Conservation (phyloP, 1,284 basidiomycete species). For the Malassezia yamatoensis region DNA sequence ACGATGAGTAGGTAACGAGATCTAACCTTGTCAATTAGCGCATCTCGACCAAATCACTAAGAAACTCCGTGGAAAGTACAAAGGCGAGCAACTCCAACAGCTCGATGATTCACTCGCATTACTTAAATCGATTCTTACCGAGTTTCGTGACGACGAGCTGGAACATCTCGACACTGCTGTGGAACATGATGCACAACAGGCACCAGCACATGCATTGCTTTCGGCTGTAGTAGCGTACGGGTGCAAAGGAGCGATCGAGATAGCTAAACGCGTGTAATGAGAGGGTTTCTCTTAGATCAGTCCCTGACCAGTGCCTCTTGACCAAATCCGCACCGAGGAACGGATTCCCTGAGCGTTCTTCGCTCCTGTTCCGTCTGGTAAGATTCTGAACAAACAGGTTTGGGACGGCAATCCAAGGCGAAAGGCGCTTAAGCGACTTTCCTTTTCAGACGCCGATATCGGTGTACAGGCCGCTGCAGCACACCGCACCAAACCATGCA, state of each 20-base stretch:
- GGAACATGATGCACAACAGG: slow-evolving; percentile 75
- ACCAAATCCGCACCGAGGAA: slow-evolving; percentile 9
- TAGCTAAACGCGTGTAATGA: slow-evolving; percentile 65
- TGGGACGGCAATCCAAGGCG: slow-evolving; percentile 4
- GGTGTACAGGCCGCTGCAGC: background rate
- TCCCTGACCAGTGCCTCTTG: slow-evolving; percentile 9
- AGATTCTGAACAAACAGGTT: slow-evolving; percentile 9
- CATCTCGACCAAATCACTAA: slow-evolving; percentile 24
- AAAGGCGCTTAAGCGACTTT: background rate
- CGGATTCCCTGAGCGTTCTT: slow-evolving; percentile 15
- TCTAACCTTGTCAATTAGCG: slow-evolving; percentile 24
- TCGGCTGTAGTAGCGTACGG: slow-evolving; percentile 74
- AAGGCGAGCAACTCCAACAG: background rate
- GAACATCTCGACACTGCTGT: slow-evolving; percentile 88
- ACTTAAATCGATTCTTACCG: slow-evolving; percentile 64
- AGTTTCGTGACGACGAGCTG: slow-evolving; percentile 88
- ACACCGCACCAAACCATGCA: slow-evolving; percentile 6
- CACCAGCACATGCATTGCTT: slow-evolving; percentile 79
- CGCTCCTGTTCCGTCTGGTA: slow-evolving; percentile 9
- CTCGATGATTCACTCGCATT: slow-evolving; percentile 50
- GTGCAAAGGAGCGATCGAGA: slow-evolving; percentile 77
- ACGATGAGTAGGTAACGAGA: slow-evolving; percentile 68
- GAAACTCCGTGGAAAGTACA: slow-evolving; percentile 9
- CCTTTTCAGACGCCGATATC: background rate
- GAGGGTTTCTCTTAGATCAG: background rate